Percentiles rank a stretch among this genome's conserved stretches.
Conservation (phyloP, 2,329 filamentous ascomycete species). For the Penicillium oxalicum region DNA sequence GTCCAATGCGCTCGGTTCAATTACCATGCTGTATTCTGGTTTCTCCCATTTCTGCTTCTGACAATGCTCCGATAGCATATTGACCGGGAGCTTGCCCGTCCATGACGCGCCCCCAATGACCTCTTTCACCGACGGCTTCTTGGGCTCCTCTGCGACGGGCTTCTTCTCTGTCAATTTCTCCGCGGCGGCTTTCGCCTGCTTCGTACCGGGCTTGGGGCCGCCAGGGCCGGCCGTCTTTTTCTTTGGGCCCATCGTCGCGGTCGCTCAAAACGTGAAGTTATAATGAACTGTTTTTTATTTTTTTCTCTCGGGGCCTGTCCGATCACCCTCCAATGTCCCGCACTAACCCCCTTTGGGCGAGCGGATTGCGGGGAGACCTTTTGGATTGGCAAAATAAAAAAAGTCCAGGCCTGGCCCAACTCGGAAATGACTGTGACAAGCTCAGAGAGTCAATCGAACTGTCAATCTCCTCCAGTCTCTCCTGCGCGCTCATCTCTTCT, state of each 20-base stretch:
- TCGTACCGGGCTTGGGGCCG: constrained; percentile 37
- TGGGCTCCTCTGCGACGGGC: constrained; percentile 41
- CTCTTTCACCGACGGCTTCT: constrained; percentile 60
- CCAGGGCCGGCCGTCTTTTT: constrained; percentile 36
- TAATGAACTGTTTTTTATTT: neutral
- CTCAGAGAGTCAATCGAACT: too few species aligned
- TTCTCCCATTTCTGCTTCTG: constrained; percentile 94
- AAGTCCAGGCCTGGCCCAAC: neutral
- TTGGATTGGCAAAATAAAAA: neutral
- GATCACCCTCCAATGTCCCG: constrained; percentile 20
- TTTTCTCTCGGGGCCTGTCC: constrained; percentile 7
- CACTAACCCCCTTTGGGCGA: constrained; percentile 25
- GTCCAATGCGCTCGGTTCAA: neutral
- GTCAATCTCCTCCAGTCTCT: neutral
- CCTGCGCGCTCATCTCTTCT: neutral
- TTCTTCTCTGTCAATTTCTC: constrained; percentile 29
- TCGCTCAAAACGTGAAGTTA: constrained; percentile 4
- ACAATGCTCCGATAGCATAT: constrained; percentile 87
- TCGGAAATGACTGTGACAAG: too few species aligned
- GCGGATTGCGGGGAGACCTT: constrained; percentile 18
- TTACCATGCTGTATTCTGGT: constrained; percentile 79
- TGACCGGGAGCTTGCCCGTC: constrained; percentile 95
- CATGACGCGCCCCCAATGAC: constrained; percentile 91
- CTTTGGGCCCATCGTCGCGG: constrained; percentile 36
- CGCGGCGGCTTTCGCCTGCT: constrained; percentile 37